Evolutionary conservation across 2,329 filamentous ascomycete genomes (phyloP).

Genomic region (Dothidotthia symphoricarpi): DNA sequence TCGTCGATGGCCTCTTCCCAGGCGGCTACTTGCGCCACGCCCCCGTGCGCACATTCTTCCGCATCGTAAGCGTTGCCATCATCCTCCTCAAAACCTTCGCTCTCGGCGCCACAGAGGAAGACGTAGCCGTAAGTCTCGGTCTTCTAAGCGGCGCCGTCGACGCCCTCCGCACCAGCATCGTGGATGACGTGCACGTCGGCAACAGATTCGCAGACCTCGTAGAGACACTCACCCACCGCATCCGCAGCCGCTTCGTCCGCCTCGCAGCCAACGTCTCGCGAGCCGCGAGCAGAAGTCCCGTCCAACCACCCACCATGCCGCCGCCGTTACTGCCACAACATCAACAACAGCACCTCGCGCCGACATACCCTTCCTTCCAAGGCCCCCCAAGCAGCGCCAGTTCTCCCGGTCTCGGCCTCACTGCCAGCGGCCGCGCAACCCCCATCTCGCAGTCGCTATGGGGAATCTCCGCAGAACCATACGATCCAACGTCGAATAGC

Average conservation of each 20-base stretch:
- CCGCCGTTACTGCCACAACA: conserved; percentile 18
- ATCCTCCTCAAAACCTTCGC: conserved; percentile 83
- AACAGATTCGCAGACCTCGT: conserved; percentile 79
- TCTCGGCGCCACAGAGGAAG: conserved; percentile 72
- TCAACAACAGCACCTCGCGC: conserved; percentile 13
- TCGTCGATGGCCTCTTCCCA: conserved; percentile 73
- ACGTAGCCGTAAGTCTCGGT: conserved; percentile 71
- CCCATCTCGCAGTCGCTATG: conserved; percentile 39
- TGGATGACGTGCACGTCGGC: conserved; percentile 83
- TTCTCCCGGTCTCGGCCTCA: conserved; percentile 27
- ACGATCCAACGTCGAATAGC: conserved; percentile 45
- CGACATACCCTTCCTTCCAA: conserved; percentile 17
- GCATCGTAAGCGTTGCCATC: conserved; percentile 82
- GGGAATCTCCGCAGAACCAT: conserved; percentile 47
- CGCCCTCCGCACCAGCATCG: conserved; percentile 72
- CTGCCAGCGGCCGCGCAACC: conserved; percentile 33
- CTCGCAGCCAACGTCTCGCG: conserved; percentile 53
- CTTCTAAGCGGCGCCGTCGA: conserved; percentile 74
- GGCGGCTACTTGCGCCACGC: conserved; percentile 77
- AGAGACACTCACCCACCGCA: conserved; percentile 71
- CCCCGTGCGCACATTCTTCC: conserved; percentile 80
- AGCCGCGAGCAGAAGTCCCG: conserved; percentile 27
- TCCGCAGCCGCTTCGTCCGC: conserved; percentile 68
- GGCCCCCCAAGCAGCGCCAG: conserved; percentile 25
- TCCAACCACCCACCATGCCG: conserved; percentile 35